Percentiles rank a stretch among this genome's conserved stretches.
Conservation (phyloP, 1,284 basidiomycete species). For the Pseudozyma flocculosa region DNA sequence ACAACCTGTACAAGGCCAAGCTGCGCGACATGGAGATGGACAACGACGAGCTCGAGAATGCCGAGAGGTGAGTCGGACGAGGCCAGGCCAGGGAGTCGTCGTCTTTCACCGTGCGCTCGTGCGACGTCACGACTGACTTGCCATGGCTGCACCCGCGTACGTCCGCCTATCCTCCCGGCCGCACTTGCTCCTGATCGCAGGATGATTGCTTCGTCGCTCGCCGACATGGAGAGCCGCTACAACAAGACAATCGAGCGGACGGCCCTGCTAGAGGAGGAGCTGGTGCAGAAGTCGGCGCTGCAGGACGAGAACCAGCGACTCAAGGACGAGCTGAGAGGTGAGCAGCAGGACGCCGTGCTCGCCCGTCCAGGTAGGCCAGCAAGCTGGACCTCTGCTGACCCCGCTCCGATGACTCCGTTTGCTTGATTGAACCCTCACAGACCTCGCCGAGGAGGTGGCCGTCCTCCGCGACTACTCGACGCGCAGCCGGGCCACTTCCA, state of each 20-base stretch:
- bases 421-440: too few relatives aligned
- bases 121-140: too few relatives aligned
- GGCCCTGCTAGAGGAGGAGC: conserved; percentile 91
- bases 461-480: conserved; percentile 68
- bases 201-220: conserved; percentile 83
- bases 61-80: conserved; percentile 46
- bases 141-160: too few relatives aligned
- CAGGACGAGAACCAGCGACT: conserved; percentile 90
- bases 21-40: conserved; percentile 55
- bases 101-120: too few relatives aligned
- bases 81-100: too few relatives aligned
- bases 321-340: conserved; percentile 79
- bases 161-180: too few relatives aligned
- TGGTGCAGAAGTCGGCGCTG: conserved; percentile 83
- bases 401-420: too few relatives aligned
- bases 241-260: conserved; percentile 91
- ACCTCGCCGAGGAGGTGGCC: conserved; percentile 80
- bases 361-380: too few relatives aligned
- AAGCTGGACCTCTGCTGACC: too few relatives aligned
- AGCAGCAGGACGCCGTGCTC: too few relatives aligned
- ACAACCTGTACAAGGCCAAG: conserved; percentile 52
- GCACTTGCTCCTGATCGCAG: conserved; percentile 37
- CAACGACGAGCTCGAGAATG: conserved; percentile 57
- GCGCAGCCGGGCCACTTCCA: conserved; percentile 8
- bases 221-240: conserved; percentile 88